Evolutionary conservation across 495 filamentous ascomycete species (phyloP).

Genomic region (Daldinia vernicosa): DNA sequence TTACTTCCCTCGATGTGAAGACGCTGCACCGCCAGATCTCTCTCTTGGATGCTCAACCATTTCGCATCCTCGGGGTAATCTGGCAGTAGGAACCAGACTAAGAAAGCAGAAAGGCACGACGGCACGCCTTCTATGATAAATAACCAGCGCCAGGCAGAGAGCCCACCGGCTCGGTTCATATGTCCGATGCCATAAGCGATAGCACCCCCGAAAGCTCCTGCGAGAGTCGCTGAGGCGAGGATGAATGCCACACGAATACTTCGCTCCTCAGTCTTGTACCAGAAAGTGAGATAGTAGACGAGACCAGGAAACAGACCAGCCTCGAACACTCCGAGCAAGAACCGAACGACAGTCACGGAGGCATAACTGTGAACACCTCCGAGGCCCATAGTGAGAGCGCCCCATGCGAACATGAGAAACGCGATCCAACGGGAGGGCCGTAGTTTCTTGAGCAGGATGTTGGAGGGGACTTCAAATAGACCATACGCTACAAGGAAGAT

Average conservation of each 20-base stretch:
- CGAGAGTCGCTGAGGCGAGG: constrained; percentile 79
- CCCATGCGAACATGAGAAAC: constrained; percentile 67
- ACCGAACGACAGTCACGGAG: constrained; percentile 59
- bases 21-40: constrained; percentile 69
- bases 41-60: constrained; percentile 72
- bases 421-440: constrained; percentile 63
- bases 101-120: constrained; percentile 65
- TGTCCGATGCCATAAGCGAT: constrained; percentile 73
- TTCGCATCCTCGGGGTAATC: constrained; percentile 79
- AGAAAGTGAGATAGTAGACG: constrained; percentile 85
- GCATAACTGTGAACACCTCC: constrained; percentile 61
- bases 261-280: constrained; percentile 63
- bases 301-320: constrained; percentile 80
- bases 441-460: constrained; percentile 76
- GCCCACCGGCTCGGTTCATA: constrained; percentile 73
- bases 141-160: constrained; percentile 79
- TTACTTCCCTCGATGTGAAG: constrained; percentile 64
- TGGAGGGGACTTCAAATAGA: constrained; percentile 66
- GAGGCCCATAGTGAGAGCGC: constrained; percentile 61
- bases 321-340: constrained; percentile 66
- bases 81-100: constrained; percentile 76
- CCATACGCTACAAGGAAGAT: constrained; percentile 58
- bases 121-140: constrained; percentile 77
- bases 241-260: constrained; percentile 73
- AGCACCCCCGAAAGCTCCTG: constrained; percentile 81